Conservation (phyloP, 2,329 filamentous ascomycete genomes). For the Cordyceps pruinosa region DNA sequence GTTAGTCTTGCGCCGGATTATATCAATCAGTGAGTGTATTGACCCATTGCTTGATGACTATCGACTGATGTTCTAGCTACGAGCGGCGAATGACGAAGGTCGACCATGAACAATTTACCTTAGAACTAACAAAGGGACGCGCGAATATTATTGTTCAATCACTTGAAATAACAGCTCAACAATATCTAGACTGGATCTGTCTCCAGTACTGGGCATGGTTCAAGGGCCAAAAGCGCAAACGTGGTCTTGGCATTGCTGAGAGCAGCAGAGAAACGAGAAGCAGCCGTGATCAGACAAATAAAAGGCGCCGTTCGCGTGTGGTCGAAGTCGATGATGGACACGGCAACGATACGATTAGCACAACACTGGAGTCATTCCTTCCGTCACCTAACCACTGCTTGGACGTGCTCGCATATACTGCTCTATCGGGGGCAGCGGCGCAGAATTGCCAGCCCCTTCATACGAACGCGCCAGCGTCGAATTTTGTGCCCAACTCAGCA, state of each 20-base stretch:
- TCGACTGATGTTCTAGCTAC: neutral
- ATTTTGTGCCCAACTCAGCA: too few relatives aligned
- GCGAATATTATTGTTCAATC: neutral
- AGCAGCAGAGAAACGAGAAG: neutral
- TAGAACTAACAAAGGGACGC: neutral
- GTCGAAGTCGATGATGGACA: neutral
- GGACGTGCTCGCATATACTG: neutral
- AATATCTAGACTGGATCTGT: neutral
- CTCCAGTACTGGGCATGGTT: neutral
- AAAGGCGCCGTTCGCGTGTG: too few relatives aligned
- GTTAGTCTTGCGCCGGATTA: neutral
- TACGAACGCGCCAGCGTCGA: too few relatives aligned
- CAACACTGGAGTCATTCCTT: neutral
- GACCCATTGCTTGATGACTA: neutral
- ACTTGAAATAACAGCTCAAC: neutral
- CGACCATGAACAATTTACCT: neutral
- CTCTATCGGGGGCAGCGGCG: neutral
- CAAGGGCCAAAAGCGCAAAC: neutral
- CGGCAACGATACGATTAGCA: neutral
- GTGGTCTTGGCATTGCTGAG: neutral
- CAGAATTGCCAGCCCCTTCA: neutral
- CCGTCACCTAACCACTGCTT: too few relatives aligned
- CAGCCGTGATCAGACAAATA: neutral
- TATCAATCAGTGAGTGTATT: neutral
- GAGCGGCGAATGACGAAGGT: neutral